These are phyloP conservation scores for Bruguiera hainesii DNA, from an alignment of 441 rosid genomes.

Conservation along the genomic window DNA sequence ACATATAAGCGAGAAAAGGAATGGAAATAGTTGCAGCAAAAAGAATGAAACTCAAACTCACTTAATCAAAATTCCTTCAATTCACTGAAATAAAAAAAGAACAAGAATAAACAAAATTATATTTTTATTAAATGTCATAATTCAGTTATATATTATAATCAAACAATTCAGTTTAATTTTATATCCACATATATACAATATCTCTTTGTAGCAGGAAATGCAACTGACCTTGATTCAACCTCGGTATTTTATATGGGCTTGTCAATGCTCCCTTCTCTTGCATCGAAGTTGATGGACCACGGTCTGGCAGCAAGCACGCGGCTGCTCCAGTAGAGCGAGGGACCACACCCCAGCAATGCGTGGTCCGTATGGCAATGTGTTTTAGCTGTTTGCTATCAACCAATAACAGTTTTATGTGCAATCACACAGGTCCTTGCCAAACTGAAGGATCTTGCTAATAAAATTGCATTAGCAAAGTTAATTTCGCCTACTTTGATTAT, in stretches of 20 bases:
- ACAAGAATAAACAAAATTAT: no score
- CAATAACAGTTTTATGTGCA: neutral
- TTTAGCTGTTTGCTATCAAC: no score
- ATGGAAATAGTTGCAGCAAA: no score
- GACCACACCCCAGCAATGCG: slow-evolving; percentile 79
- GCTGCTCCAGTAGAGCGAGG: slow-evolving; percentile 38
- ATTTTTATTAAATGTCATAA: no score
- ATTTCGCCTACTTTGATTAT: slow-evolving; percentile 81
- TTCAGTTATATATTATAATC: no score
- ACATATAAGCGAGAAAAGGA: no score
- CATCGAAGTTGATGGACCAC: slow-evolving; percentile 14
- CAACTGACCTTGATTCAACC: slow-evolving; percentile 86
- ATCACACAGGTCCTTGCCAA: slow-evolving; percentile 68
- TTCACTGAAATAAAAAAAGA: no score
- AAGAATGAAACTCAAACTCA: no score
- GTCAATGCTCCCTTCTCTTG: slow-evolving; percentile 83
- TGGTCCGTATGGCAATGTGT: slow-evolving; percentile 38
- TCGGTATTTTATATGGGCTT: slow-evolving; percentile 93
- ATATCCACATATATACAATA: no score
- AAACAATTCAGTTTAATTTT: no score
- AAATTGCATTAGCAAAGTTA: slow-evolving; percentile 52
- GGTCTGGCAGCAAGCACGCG: no score
- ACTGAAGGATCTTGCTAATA: slow-evolving; percentile 62
- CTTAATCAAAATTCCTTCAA: no score
- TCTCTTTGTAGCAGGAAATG: slow-evolving; percentile 28